Conservation (phyloP, 495 filamentous ascomycete species). For the Haplographium delicatum region DNA sequence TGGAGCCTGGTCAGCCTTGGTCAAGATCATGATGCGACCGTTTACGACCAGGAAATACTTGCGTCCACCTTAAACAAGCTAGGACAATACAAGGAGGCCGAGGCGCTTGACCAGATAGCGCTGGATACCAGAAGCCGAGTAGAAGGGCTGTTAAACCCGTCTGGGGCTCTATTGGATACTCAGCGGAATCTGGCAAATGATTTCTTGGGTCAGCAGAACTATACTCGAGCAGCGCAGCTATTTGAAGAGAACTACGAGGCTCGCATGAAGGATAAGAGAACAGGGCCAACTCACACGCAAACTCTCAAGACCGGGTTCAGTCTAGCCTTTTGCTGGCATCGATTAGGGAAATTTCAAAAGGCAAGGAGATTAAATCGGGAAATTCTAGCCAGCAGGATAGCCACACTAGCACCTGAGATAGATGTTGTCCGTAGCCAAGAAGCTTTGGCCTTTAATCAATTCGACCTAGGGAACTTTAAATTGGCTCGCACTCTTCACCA, state of each 20-base stretch:
- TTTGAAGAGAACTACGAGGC: conserved; percentile 1
- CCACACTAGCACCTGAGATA: background rate
- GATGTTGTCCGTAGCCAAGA: background rate
- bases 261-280: background rate
- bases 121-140: background rate
- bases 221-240: background rate
- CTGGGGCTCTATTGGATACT: background rate
- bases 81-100: background rate
- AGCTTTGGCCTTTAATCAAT: background rate
- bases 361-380: background rate
- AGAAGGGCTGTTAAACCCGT: background rate
- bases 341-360: background rate
- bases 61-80: background rate
- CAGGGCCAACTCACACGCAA: background rate
- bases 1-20: background rate
- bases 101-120: background rate
- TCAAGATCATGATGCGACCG: background rate
- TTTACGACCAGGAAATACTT: background rate
- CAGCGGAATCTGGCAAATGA: conserved; percentile 1
- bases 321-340: background rate
- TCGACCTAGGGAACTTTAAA: background rate
- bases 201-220: background rate
- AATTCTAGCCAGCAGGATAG: background rate
- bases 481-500: background rate
- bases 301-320: background rate